These are phyloP conservation scores for Exophiala sp. DNA, from an alignment of 2,329 filamentous ascomycete species.

Conservation along the genomic window DNA sequence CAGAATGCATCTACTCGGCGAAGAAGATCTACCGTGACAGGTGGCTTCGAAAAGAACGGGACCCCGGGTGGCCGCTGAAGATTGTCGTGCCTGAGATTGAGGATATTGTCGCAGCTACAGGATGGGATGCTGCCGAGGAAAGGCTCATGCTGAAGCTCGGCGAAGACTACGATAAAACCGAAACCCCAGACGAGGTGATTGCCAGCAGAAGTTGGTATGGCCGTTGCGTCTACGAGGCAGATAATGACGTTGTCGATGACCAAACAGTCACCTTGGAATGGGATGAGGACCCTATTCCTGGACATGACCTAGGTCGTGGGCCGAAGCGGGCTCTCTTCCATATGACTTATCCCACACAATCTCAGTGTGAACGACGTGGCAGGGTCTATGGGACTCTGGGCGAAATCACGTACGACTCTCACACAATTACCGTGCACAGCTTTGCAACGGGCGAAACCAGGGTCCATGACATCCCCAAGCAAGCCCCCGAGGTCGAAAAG, in stretches of 20 bases:
- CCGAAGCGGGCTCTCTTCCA: constrained; percentile 86
- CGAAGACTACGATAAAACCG: constrained; percentile 52
- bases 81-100: constrained; percentile 93
- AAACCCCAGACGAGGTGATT: constrained; percentile 49
- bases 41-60: constrained; percentile 56
- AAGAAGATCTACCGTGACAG: constrained; percentile 72
- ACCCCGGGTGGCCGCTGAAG: constrained; percentile 73
- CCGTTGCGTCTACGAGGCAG: constrained; percentile 86
- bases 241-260: constrained; percentile 92
- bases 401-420: constrained; percentile 79
- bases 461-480: constrained; percentile 54
- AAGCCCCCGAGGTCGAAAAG: constrained; percentile 51
- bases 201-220: constrained; percentile 66
- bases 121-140: constrained; percentile 46
- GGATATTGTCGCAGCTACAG: constrained; percentile 52
- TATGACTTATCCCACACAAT: constrained; percentile 86
- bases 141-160: constrained; percentile 46
- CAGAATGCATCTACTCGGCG: constrained; percentile 76
- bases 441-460: constrained; percentile 55
- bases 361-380: constrained; percentile 78
- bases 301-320: constrained; percentile 42
- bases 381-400: constrained; percentile 80
- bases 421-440: constrained; percentile 67
- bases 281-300: constrained; percentile 58
- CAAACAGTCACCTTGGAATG: constrained; percentile 83